phyloP scores from a whole-genome alignment of 129 eudicot species.

The Centrapalus pauciflorus region DNA sequence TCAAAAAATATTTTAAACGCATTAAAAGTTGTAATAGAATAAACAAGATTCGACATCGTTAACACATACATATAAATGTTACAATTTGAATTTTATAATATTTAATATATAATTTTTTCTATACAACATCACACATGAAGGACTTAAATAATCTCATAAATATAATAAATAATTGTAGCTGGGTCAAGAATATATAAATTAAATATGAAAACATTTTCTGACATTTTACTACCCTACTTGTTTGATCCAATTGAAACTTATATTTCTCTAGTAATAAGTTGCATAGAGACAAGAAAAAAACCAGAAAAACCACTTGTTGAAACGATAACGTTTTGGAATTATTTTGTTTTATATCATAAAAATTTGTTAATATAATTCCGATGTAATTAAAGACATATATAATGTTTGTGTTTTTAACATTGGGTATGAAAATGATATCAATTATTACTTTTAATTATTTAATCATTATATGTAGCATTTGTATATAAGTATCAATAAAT shows the following conservation, averaged over 20 bases:
- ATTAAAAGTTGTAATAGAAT: background rate
- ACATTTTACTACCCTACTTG: constrained; percentile 33
- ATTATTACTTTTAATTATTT: background rate
- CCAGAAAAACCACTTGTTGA: no score
- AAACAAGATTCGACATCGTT: constrained; percentile 15
- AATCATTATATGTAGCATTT: no score
- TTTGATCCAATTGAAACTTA: constrained; percentile 10
- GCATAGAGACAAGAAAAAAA: no score
- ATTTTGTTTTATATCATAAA: no score
- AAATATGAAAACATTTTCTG: constrained; percentile 20
- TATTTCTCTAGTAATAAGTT: no score
- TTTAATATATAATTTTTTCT: constrained; percentile 4
- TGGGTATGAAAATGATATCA: background rate
- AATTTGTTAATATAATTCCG: no score
- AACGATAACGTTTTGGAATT: no score
- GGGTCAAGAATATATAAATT: constrained; percentile 18
- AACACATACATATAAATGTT: constrained; percentile 7
- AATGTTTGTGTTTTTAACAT: no score
- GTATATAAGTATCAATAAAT: no score
- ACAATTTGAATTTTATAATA: constrained; percentile 20
- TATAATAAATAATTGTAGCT: constrained; percentile 21
- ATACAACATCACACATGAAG: constrained; percentile 31
- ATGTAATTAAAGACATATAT: no score
- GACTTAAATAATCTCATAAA: constrained; percentile 27
- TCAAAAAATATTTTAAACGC: background rate